Conservation (phyloP, 805 yeast genomes). For the Wickerhamomyces alni region DNA sequence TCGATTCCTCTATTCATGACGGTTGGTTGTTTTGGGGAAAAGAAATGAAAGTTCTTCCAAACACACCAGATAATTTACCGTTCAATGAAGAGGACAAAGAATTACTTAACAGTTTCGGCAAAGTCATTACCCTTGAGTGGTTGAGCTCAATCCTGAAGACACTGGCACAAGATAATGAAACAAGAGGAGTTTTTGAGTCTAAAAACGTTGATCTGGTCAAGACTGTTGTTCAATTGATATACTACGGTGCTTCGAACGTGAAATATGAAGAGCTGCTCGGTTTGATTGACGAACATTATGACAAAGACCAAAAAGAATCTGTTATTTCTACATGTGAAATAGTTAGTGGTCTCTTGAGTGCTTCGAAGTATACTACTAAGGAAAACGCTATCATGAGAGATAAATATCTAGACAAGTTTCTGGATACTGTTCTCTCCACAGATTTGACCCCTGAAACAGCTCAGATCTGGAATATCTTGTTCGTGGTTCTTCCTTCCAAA, state of each 20-base stretch:
- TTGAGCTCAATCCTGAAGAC: constrained; percentile 41
- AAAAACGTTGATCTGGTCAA: constrained; percentile 54
- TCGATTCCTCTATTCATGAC: constrained; percentile 48
- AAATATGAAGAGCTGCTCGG: constrained; percentile 46
- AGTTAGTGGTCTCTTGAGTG: constrained; percentile 53
- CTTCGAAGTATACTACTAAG: constrained; percentile 36
- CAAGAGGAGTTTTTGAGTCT: constrained; percentile 59
- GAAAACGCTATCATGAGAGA: constrained; percentile 36
- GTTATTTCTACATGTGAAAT: constrained; percentile 75
- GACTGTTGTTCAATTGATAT: constrained; percentile 41
- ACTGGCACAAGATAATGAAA: constrained; percentile 63
- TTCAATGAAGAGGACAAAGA: constrained; percentile 37
- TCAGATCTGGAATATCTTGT: constrained; percentile 68
- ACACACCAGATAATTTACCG: constrained; percentile 20
- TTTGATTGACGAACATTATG: constrained; percentile 44
- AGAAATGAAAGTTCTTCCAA: constrained; percentile 39
- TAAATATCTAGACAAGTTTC: too few relatives aligned
- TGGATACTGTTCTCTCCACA: constrained; percentile 36
- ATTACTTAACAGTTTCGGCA: constrained; percentile 38
- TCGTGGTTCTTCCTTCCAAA: constrained; percentile 68
- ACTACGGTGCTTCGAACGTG: constrained; percentile 38
- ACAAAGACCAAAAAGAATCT: constrained; percentile 62
- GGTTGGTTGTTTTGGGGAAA: constrained; percentile 82
- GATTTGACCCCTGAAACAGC: constrained; percentile 71
- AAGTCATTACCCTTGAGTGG: constrained; percentile 50